Evolutionary conservation across 768 basidiomycete species (phyloP).

Genomic region (Lentinus brumalis): DNA sequence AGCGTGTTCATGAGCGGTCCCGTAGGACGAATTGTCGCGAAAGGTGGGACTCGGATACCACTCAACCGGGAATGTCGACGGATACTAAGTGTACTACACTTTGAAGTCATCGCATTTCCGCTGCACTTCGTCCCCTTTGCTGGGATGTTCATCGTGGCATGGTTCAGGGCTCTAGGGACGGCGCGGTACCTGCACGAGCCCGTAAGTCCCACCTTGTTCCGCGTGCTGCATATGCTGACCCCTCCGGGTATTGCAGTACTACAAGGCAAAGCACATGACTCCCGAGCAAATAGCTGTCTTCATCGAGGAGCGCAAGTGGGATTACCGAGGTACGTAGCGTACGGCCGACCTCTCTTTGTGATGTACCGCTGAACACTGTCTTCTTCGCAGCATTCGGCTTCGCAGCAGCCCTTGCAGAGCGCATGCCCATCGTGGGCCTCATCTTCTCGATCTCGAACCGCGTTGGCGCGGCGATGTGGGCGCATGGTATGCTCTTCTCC

Average conservation of each 20-base stretch:
- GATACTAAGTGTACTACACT: no score
- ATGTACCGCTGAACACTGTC: neutral
- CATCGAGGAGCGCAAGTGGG: constrained; percentile 89
- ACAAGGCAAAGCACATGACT: constrained; percentile 82
- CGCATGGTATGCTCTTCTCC: constrained; percentile 54
- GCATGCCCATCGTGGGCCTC: constrained; percentile 78
- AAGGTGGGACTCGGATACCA: constrained; percentile 15
- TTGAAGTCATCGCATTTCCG: constrained; percentile 58
- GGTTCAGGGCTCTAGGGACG: constrained; percentile 67
- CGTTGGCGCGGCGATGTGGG: constrained; percentile 95
- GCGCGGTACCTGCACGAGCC: constrained; percentile 68
- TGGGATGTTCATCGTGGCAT: constrained; percentile 62
- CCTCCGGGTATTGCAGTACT: constrained; percentile 58
- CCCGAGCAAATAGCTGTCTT: constrained; percentile 68
- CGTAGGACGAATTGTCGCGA: constrained; percentile 20
- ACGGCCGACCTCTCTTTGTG: neutral
- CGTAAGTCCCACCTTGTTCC: constrained; percentile 39
- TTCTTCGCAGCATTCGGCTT: constrained; percentile 75
- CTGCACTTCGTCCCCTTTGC: constrained; percentile 64
- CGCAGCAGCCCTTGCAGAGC: constrained; percentile 77
- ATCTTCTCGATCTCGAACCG: constrained; percentile 85
- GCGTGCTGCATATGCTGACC: neutral
- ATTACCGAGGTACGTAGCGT: constrained; percentile 64
- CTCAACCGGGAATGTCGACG: no score
- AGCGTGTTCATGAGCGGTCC: constrained; percentile 14